These are phyloP conservation scores for Xylaria sp. DNA, from an alignment of 2,329 filamentous ascomycete species.

Conservation along the genomic window DNA sequence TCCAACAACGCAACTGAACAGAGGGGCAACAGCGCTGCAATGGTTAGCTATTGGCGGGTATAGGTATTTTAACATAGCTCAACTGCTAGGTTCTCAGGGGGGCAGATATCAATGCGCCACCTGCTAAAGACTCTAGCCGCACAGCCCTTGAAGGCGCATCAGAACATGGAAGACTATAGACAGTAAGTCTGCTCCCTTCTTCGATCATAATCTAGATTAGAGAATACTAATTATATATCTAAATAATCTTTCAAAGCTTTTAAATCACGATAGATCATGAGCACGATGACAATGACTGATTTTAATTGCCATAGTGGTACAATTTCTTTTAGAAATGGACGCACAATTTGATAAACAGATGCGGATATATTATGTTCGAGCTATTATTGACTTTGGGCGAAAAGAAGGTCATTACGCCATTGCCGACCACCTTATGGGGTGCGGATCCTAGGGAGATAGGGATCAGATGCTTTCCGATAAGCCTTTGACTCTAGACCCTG, in stretches of 20 bases:
- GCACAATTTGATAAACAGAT: not conserved
- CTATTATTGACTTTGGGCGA: constrained; percentile 11
- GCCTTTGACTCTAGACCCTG: not conserved
- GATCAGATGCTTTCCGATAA: constrained; percentile 14
- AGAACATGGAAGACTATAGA: constrained; percentile 24
- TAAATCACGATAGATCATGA: not conserved
- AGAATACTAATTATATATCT: not conserved
- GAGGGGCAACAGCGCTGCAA: not conserved
- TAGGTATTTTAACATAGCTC: constrained; percentile 9
- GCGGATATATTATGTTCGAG: constrained; percentile 30
- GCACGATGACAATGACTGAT: not conserved
- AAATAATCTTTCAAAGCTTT: not conserved
- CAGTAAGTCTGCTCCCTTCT: not conserved
- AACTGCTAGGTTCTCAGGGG: not conserved
- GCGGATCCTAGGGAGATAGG: constrained; percentile 13
- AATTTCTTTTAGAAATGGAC: constrained; percentile 25
- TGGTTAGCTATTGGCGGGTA: not conserved
- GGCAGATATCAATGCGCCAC: constrained; percentile 28
- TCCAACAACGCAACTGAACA: accelerated
- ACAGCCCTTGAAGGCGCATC: constrained; percentile 32
- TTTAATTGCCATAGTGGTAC: not conserved
- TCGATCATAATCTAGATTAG: not conserved
- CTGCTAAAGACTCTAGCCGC: not conserved
- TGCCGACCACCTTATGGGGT: constrained; percentile 5
- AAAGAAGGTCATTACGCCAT: not conserved